Evolutionary conservation across 257 asterid species (phyloP).

Genomic region (Capsicum chinense): DNA sequence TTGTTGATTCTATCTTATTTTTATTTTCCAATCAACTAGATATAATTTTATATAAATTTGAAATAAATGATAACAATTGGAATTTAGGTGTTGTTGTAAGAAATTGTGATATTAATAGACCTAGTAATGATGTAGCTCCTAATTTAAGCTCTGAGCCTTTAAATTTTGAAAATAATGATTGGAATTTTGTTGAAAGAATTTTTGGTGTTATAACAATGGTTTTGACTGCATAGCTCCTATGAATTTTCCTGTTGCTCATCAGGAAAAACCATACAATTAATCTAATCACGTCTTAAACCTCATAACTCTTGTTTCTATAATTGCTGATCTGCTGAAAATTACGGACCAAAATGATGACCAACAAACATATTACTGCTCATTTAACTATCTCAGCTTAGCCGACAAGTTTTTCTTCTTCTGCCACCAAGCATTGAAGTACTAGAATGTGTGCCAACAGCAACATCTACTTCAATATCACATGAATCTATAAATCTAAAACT

Average conservation of each 20-base stretch:
- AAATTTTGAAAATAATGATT: constrained; percentile 29
- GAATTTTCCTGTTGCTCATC: background rate
- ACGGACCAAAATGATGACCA: background rate
- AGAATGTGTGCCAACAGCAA: background rate
- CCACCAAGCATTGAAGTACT: background rate
- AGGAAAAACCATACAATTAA: background rate
- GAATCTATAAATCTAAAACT: constrained; percentile 32
- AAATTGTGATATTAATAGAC: constrained; percentile 39
- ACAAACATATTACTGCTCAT: background rate
- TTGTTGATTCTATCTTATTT: no score
- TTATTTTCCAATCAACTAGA: no score
- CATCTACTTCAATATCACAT: constrained; percentile 18
- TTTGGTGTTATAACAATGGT: constrained; percentile 18
- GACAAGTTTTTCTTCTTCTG: background rate
- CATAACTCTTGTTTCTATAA: background rate
- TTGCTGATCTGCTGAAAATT: background rate
- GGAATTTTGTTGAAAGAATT: constrained; percentile 35
- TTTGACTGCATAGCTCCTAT: constrained; percentile 41
- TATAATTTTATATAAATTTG: no score
- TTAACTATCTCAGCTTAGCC: background rate
- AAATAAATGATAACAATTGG: constrained; percentile 55
- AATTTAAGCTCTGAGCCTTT: background rate
- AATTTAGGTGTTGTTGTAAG: constrained; percentile 64
- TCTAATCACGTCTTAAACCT: background rate
- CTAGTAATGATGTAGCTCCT: background rate